These are phyloP conservation scores for Taphrina communis DNA, from an alignment of 1,139 yeast species.

Conservation along the genomic window DNA sequence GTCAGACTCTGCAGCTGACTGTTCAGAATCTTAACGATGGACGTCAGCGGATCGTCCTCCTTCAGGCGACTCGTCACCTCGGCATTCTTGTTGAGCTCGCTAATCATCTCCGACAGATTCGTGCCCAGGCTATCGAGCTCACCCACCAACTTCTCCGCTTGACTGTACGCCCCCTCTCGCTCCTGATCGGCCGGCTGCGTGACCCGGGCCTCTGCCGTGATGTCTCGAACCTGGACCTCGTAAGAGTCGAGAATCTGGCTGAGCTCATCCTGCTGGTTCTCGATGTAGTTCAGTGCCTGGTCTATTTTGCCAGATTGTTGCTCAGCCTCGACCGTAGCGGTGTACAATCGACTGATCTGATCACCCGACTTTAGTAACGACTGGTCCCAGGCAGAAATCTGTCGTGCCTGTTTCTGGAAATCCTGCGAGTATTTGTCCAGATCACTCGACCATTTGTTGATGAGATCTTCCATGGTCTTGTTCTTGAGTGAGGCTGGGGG, in stretches of 20 bases:
- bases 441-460: constrained; percentile 91
- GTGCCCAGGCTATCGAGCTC: constrained; percentile 77
- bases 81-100: constrained; percentile 85
- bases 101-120: constrained; percentile 74
- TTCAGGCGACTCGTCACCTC: constrained; percentile 73
- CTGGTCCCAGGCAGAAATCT: constrained; percentile 83
- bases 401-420: constrained; percentile 76
- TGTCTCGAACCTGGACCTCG: constrained; percentile 77
- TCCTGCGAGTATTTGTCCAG: constrained; percentile 72
- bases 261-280: constrained; percentile 89
- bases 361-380: constrained; percentile 84
- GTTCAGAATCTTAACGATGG: constrained; percentile 78
- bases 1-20: constrained; percentile 87
- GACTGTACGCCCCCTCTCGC: constrained; percentile 83
- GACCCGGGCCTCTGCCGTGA: constrained; percentile 51
- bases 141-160: constrained; percentile 82
- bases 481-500: constrained; percentile 79
- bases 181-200: constrained; percentile 70
- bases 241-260: constrained; percentile 81
- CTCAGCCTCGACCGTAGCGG: constrained; percentile 81
- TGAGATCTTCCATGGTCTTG: constrained; percentile 89
- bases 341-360: constrained; percentile 76
- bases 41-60: constrained; percentile 56
- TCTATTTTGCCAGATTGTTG: constrained; percentile 84
- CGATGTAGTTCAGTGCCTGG: constrained; percentile 82